Conservation (phyloP, 2,329 filamentous ascomycete genomes). For the Zasmidium cellare region DNA sequence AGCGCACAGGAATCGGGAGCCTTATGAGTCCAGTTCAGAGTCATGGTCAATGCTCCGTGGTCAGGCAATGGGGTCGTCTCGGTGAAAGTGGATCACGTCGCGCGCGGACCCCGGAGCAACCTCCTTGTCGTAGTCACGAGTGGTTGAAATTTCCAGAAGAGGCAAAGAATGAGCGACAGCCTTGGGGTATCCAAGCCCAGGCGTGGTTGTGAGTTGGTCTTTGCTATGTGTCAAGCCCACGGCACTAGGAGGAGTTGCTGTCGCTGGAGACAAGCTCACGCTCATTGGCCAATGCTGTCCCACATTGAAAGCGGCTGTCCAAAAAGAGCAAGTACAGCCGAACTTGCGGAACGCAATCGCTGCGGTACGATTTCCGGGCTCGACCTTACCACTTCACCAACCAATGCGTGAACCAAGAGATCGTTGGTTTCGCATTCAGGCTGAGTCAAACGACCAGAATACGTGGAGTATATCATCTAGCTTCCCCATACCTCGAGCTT, state of each 20-base stretch:
- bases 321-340: not conserved
- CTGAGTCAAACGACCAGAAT: not conserved
- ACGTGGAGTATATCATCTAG: not conserved
- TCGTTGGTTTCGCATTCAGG: not conserved
- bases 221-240: not conserved
- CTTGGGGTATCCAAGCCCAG: not conserved
- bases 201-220: not conserved
- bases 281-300: not conserved
- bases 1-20: too few species aligned
- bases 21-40: too few species aligned
- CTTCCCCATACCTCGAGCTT: not conserved
- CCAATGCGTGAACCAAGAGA: not conserved
- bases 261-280: not conserved
- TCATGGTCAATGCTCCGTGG: too few species aligned
- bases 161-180: not conserved
- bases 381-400: not conserved
- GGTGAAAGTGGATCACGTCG: too few species aligned
- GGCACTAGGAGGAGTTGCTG: not conserved
- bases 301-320: not conserved
- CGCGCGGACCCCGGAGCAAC: not conserved
- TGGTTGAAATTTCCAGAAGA: not conserved
- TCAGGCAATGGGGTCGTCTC: too few species aligned
- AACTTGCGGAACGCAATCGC: not conserved
- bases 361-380: not conserved
- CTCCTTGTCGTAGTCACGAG: not conserved